Base-by-base conservation (phyloP, 2,329 filamentous ascomycete species). In the Myriosclerotinia curreyana region DNA sequence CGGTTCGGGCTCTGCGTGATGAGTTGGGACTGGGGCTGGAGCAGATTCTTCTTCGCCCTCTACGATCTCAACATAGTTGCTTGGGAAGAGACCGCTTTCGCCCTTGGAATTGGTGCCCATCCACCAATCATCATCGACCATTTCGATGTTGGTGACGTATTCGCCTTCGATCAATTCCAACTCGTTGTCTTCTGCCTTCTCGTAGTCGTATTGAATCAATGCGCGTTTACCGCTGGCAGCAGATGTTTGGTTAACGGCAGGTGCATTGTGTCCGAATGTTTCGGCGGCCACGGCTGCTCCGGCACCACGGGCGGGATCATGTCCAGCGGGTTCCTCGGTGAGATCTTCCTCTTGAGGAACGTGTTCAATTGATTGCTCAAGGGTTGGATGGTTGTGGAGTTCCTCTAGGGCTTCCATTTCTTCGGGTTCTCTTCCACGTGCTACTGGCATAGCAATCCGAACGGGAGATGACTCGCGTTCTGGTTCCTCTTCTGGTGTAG, bases 111-210 rank as follows among this genome's bases (percentile, higher is more conserved):
- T 99, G 69, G 89, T 91, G 51, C 96, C 95, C 84, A 96, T 90
- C 95, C 95, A 99, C 95, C 95, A 99, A 75, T 99, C 94, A 60
- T 96, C 90, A 71, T 98, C 95, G 2, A 99, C 92, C 90, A 96
- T 96, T 68, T 98, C 92, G 72, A 99, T 96, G 74, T 96, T 89
- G 31, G 85, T 92, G 46, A 99, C 89, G 68, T 88, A 85, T 72
- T 97, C 91, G 67, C 93, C 93, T 77, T 99, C 95, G 34, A 85
- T 82, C 22, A 99, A 83, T 69, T 96, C 92, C 64, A 99, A 85
- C 78, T 99, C 95, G 73, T 99, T 99, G 70, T 96, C 93, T 76
- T 99, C 95, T 1, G 92, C 92, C 79, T 96, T 97, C 73, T 97
- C 94, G 74, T 99, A 99, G 75, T 99, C 95, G 75, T 95, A 99